Percentiles rank a stretch among this genome's conserved stretches.
Evolutionary conservation across 352 stramenopile genomes (phyloP).

Genomic region (Globisporangium mamillatum): DNA sequence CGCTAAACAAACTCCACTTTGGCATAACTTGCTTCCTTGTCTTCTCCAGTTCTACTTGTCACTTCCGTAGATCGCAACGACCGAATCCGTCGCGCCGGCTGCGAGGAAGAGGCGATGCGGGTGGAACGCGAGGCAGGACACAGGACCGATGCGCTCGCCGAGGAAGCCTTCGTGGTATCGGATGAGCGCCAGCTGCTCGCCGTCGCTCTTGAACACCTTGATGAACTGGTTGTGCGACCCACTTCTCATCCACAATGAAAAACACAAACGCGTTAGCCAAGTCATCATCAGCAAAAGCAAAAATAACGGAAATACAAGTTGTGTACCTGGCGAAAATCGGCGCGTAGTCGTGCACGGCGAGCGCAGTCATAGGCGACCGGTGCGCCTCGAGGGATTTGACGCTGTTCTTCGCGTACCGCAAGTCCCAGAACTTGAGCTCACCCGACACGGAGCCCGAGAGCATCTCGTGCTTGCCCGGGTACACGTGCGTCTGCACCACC

Average conservation of each 20-base stretch:
- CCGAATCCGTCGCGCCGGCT: conserved; percentile 93
- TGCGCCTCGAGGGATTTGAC: conserved; percentile 88
- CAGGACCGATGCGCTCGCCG: conserved; percentile 94
- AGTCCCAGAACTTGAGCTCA: conserved; percentile 97
- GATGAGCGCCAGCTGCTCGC: conserved; percentile 81
- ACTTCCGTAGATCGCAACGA: conserved; percentile 93
- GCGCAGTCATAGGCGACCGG: conserved; percentile 94
- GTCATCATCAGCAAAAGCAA: background rate
- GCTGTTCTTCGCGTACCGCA: conserved; percentile 84
- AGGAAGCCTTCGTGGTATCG: conserved; percentile 97
- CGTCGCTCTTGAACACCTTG: conserved; percentile 94
- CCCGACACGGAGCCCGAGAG: conserved; percentile 93
- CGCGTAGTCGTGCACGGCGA: conserved; percentile 94
- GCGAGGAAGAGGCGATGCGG: conserved; percentile 94
- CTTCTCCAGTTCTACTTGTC: conserved; percentile 46
- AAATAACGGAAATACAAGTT: conserved; percentile 1
- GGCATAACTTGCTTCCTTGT: background rate
- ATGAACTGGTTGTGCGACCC: conserved; percentile 99
- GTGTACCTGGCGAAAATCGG: conserved; percentile 92
- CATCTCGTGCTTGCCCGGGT: conserved; percentile 82
- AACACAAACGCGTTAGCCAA: background rate
- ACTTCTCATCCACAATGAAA: conserved; percentile 28
- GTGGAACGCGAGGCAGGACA: conserved; percentile 97
- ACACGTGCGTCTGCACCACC: conserved; percentile 93
- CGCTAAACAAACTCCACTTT: background rate